Conservation (phyloP, 169 alveolate species). For the Pseudocohnilembus persalinus region DNA sequence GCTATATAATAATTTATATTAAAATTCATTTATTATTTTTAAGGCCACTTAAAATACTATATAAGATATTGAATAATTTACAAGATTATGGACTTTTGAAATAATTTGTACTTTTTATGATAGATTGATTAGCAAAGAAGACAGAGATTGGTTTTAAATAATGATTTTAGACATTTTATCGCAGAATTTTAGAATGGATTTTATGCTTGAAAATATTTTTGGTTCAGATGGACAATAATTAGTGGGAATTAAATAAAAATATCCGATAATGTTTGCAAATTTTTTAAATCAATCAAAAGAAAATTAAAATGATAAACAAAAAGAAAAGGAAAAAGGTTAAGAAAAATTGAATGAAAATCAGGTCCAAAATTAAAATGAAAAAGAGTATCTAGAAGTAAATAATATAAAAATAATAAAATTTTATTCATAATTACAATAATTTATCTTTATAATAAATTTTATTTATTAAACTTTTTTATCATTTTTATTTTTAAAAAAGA, state of each 20-base stretch:
- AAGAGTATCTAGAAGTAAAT: no score
- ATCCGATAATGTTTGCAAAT: slow-evolving; percentile 1
- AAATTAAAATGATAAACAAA: no score
- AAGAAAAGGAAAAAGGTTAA: no score
- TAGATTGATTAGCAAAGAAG: slow-evolving; percentile 63
- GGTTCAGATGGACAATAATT: not conserved
- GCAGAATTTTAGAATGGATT: slow-evolving; percentile 28
- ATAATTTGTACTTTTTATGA: slow-evolving; percentile 67
- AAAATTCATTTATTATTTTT: no score
- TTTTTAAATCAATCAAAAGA: no score
- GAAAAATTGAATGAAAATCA: no score
- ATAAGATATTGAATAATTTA: slow-evolving; percentile 44
- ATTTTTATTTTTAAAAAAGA: slow-evolving; percentile 37
- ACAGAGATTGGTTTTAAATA: slow-evolving; percentile 62
- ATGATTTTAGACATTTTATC: slow-evolving; percentile 38
- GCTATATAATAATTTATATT: no score
- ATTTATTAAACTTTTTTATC: no score
- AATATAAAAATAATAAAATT: no score
- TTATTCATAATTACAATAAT: no score
- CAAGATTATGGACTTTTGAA: slow-evolving; percentile 71
- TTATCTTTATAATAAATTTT: no score
- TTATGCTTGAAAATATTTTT: slow-evolving; percentile 28
- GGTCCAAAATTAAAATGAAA: no score
- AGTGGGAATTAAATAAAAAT: slow-evolving; percentile 10
- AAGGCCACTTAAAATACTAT: slow-evolving; percentile 28